These are phyloP conservation scores for Vickermania spadyakhi DNA, from an alignment of 208 protist genomes.

Conservation along the genomic window DNA sequence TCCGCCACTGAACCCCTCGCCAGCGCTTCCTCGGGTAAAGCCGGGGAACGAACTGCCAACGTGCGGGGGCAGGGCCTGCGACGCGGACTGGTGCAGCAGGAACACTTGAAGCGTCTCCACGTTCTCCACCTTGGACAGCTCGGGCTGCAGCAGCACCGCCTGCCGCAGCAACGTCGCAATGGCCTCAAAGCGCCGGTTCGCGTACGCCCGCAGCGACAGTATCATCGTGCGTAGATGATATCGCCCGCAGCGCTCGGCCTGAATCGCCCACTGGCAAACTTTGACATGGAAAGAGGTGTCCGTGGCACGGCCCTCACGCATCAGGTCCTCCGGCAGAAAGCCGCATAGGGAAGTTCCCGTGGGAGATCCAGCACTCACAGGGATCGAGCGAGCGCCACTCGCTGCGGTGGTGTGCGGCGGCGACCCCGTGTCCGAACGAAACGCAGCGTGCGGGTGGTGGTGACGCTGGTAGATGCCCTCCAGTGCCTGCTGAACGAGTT, in stretches of 20 bases:
- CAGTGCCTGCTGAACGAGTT: constrained; percentile 31
- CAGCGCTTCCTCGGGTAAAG: too few species aligned
- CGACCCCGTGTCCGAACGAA: background rate
- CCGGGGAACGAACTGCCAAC: too few species aligned
- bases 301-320: background rate
- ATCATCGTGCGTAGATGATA: constrained; percentile 54
- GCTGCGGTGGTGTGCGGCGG: background rate
- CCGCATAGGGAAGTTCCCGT: too few species aligned
- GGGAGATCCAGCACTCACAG: background rate
- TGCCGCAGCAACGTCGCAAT: constrained; percentile 21
- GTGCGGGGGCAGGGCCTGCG: too few species aligned
- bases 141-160: constrained; percentile 24
- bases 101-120: constrained; percentile 49
- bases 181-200: constrained; percentile 40
- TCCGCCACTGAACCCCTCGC: too few species aligned
- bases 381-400: background rate
- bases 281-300: constrained; percentile 36
- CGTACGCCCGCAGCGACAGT: constrained; percentile 49
- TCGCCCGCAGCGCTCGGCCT: constrained; percentile 25
- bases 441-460: background rate
- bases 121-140: constrained; percentile 31
- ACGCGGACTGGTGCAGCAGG: too few species aligned
- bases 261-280: constrained; percentile 41
- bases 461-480: background rate
- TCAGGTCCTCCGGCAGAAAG: background rate